These are phyloP conservation scores for Panaeolus papilionaceus DNA, from an alignment of 768 basidiomycete genomes.

Conservation along the genomic window DNA sequence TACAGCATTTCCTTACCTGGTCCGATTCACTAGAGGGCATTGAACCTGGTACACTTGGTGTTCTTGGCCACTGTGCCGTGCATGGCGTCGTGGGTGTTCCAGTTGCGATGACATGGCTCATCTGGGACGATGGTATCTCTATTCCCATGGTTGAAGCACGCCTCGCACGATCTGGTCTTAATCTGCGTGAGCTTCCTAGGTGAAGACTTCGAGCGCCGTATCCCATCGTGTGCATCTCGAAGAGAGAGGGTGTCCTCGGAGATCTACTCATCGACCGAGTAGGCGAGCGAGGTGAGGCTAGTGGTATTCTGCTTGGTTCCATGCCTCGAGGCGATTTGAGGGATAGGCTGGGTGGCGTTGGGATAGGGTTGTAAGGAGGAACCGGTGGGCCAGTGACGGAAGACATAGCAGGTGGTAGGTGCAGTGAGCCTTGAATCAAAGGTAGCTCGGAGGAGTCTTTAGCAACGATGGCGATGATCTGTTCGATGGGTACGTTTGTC, in stretches of 20 bases:
- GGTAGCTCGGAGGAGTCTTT: conserved; percentile 54
- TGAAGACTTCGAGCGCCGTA: conserved; percentile 32
- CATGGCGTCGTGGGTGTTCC: conserved; percentile 23
- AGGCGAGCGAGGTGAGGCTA: conserved; percentile 32
- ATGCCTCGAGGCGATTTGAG: conserved; percentile 12
- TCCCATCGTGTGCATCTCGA: conserved; percentile 38
- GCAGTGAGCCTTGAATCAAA: conserved; percentile 28
- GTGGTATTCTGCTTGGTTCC: conserved; percentile 31
- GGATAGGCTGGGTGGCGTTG: conserved; percentile 30
- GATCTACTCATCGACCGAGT: conserved; percentile 29
- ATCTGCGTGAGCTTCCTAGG: not conserved
- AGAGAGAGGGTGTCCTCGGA: conserved; percentile 36
- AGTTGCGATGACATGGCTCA: not conserved
- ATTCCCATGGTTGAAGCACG: not conserved
- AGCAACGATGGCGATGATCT: conserved; percentile 74
- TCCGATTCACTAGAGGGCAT: conserved; percentile 8
- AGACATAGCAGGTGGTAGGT: conserved; percentile 18
- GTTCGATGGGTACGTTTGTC: conserved; percentile 53
- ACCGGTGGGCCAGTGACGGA: conserved; percentile 24
- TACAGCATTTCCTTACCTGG: conserved; percentile 19
- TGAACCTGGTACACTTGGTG: conserved; percentile 13
- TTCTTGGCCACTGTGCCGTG: conserved; percentile 29
- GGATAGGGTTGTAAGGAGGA: conserved; percentile 34
- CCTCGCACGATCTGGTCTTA: not conserved
- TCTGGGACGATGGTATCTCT: not conserved